phyloP scores from a whole-genome alignment of 345 rosid genomes.

The Aurinia saxatilis region DNA sequence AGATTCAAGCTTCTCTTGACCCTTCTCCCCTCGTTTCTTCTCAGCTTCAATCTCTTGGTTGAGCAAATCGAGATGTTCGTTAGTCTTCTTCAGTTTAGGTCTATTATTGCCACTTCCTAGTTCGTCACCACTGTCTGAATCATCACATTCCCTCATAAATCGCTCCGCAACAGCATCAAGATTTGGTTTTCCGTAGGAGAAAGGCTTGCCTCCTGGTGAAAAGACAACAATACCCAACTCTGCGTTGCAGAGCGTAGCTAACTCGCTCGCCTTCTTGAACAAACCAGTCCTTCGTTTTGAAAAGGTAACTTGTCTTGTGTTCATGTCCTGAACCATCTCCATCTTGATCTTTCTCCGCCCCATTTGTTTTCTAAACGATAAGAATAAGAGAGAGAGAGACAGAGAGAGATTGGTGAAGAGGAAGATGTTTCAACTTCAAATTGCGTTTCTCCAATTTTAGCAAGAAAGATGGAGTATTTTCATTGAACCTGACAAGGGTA shows the following conservation, averaged over 20 bases:
- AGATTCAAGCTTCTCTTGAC: constrained; percentile 24
- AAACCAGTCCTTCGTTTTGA: constrained; percentile 57
- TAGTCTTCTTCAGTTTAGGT: constrained; percentile 10
- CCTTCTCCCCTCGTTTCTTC: constrained; percentile 31
- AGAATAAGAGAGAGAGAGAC: neutral
- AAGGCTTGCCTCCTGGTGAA: constrained; percentile 73
- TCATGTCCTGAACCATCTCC: constrained; percentile 45
- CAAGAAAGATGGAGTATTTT: constrained; percentile 4
- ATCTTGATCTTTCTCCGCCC: constrained; percentile 64
- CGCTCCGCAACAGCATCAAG: constrained; percentile 37
- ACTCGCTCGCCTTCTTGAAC: constrained; percentile 64
- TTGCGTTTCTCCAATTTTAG: constrained; percentile 5
- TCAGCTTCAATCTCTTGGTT: constrained; percentile 26
- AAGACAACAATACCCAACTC: constrained; percentile 52
- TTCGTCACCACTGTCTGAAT: neutral
- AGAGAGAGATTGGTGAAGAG: neutral
- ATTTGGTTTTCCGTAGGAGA: constrained; percentile 55
- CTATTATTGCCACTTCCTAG: constrained; percentile 1
- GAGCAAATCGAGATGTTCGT: constrained; percentile 8
- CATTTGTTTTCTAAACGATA: constrained; percentile 27
- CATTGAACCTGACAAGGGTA: constrained; percentile 20
- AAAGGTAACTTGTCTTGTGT: constrained; percentile 61
- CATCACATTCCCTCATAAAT: constrained; percentile 26
- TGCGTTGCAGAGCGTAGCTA: constrained; percentile 48
- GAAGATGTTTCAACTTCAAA: neutral